These are phyloP conservation scores for Lanmaoa rubissima DNA, from an alignment of 768 basidiomycete species.

Conservation along the genomic window DNA sequence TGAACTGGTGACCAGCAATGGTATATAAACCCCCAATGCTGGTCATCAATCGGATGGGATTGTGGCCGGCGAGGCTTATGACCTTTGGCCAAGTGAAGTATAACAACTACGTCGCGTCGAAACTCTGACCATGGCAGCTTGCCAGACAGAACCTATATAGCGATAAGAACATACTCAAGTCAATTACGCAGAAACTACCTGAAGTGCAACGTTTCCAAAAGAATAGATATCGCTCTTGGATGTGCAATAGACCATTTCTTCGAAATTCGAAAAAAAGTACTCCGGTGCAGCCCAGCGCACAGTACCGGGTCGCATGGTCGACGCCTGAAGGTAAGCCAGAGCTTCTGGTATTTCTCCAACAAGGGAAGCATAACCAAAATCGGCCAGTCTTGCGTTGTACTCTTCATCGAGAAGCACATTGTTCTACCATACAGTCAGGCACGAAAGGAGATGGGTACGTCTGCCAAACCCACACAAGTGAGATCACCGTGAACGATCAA, in stretches of 20 bases:
- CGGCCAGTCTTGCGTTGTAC: background rate
- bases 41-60: slow-evolving; percentile 3
- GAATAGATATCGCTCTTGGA: slow-evolving; percentile 10
- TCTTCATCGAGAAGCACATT: slow-evolving; percentile 8
- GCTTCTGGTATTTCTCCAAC: slow-evolving; percentile 5
- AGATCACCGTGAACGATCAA: slow-evolving; percentile 10
- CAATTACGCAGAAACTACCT: background rate
- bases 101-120: background rate
- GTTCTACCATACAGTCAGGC: slow-evolving; percentile 1
- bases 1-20: slow-evolving; percentile 3
- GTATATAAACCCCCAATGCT: slow-evolving; percentile 8
- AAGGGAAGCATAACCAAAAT: slow-evolving; percentile 11
- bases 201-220: slow-evolving; percentile 6
- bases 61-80: slow-evolving; percentile 4
- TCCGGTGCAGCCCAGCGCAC: slow-evolving; percentile 10
- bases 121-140: slow-evolving; percentile 4
- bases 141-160: slow-evolving; percentile 3
- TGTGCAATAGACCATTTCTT: background rate
- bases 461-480: background rate
- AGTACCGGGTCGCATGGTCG: slow-evolving; percentile 4
- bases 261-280: background rate
- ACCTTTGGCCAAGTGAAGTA: background rate
- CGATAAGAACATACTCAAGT: background rate
- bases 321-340: slow-evolving; percentile 2
- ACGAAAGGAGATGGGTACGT: background rate